phyloP scores from a whole-genome alignment of 1,139 yeast genomes.

The Kluyveromyces marxianus region DNA sequence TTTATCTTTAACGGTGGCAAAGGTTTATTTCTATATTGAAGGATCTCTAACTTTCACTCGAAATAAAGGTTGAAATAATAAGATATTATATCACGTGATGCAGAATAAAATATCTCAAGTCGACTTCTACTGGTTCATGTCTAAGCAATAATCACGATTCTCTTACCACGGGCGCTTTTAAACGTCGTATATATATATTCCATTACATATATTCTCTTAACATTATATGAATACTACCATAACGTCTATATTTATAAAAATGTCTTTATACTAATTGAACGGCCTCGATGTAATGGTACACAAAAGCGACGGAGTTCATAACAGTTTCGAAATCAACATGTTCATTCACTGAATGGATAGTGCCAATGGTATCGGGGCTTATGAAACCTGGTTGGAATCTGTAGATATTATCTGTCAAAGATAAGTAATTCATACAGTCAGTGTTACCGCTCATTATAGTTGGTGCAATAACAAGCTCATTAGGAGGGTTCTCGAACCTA shows the following conservation, averaged over 20 bases:
- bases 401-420: constrained; percentile 47
- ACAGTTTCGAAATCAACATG: constrained; percentile 44
- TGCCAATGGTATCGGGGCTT: constrained; percentile 12
- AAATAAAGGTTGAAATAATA: too few relatives aligned
- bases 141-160: background rate
- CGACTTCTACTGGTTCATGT: too few relatives aligned
- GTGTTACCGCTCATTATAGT: constrained; percentile 54
- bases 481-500: constrained; percentile 13
- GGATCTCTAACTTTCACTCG: background rate
- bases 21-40: background rate
- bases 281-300: constrained; percentile 39
- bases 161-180: background rate
- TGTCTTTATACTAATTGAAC: constrained; percentile 3
- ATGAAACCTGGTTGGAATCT: constrained; percentile 37
- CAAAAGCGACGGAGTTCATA: constrained; percentile 48
- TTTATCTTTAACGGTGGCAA: constrained; percentile 7
- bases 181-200: background rate
- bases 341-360: constrained; percentile 51
- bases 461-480: constrained; percentile 39
- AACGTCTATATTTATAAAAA: background rate
- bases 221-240: too few relatives aligned
- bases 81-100: too few relatives aligned
- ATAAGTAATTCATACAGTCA: constrained; percentile 57
- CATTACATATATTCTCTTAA: too few relatives aligned
- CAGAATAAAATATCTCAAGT: too few relatives aligned